phyloP scores from a whole-genome alignment of 768 basidiomycete species.

The Sarcomyxa edulis region DNA sequence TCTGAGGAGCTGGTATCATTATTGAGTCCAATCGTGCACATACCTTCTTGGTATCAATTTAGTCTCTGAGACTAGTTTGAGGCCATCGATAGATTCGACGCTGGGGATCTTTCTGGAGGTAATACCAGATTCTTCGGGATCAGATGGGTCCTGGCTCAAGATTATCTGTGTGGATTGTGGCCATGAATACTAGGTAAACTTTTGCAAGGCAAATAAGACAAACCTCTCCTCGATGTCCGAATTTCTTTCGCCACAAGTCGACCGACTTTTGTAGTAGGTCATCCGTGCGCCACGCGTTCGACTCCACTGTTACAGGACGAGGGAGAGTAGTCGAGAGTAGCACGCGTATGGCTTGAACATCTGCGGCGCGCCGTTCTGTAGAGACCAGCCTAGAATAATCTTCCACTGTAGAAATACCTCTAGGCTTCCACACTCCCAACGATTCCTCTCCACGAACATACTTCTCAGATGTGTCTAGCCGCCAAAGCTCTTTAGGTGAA shows the following conservation, averaged over 20 bases:
- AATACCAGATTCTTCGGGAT: constrained; percentile 41
- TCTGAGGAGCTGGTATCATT: not conserved
- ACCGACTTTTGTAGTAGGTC: constrained; percentile 62
- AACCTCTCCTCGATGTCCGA: constrained; percentile 75
- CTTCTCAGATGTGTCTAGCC: constrained; percentile 90
- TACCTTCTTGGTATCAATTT: constrained; percentile 73
- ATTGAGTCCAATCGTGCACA: constrained; percentile 14
- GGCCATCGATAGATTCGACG: constrained; percentile 37
- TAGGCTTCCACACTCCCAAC: constrained; percentile 78
- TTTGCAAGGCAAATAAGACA: constrained; percentile 1
- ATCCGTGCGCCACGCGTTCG: constrained; percentile 63
- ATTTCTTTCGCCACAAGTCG: constrained; percentile 78
- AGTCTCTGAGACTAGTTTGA: constrained; percentile 69
- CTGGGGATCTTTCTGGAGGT: constrained; percentile 26
- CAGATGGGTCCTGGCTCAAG: constrained; percentile 64
- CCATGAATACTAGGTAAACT: constrained; percentile 15
- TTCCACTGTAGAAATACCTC: constrained; percentile 85
- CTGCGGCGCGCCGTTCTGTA: constrained; percentile 72
- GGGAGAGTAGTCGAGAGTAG: constrained; percentile 57
- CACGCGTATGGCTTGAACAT: constrained; percentile 85
- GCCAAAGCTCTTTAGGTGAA: constrained; percentile 87
- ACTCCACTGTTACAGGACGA: constrained; percentile 43
- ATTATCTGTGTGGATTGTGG: constrained; percentile 53
- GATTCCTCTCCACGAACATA: constrained; percentile 92
- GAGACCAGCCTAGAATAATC: constrained; percentile 73